Evolutionary conservation across 2,329 filamentous ascomycete species (phyloP).

Genomic region (Fusarium austroafricanum): DNA sequence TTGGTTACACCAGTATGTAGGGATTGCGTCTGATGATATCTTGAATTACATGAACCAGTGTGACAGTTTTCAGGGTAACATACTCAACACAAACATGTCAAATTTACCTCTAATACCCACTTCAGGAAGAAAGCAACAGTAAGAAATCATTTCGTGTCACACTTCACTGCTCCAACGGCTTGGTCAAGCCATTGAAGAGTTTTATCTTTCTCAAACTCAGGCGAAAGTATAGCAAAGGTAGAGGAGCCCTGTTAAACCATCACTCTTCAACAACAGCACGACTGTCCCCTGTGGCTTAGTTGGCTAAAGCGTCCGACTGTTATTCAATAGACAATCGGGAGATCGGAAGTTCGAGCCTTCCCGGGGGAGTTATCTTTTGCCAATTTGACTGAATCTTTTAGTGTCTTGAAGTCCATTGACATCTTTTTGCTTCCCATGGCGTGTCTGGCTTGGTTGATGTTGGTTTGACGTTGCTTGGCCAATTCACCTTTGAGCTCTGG

Average conservation of each 20-base stretch:
- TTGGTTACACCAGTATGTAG: no score
- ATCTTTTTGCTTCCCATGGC: neutral
- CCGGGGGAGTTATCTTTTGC: conserved; percentile 43
- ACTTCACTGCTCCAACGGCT: neutral
- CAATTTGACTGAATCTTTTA: neutral
- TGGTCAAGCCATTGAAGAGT: rapidly evolving
- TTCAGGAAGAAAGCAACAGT: neutral
- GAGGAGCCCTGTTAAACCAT: rapidly evolving
- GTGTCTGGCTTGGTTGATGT: neutral
- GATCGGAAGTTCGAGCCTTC: conserved; percentile 49
- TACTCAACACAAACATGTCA: neutral
- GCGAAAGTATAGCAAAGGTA: neutral
- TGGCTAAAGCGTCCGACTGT: conserved; percentile 45
- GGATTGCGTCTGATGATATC: no score
- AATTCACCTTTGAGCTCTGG: neutral
- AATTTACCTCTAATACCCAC: neutral
- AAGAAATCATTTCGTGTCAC: no score
- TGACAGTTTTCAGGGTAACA: no score
- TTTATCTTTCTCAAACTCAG: neutral
- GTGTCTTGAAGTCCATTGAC: no score
- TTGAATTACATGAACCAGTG: no score
- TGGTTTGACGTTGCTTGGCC: no score
- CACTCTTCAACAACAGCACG: neutral
- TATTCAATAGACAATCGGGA: conserved; percentile 45
- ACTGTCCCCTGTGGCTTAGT: conserved; percentile 42